These are phyloP conservation scores for Myriosclerotinia scirpicola DNA, from an alignment of 2,329 filamentous ascomycete species.

Conservation along the genomic window DNA sequence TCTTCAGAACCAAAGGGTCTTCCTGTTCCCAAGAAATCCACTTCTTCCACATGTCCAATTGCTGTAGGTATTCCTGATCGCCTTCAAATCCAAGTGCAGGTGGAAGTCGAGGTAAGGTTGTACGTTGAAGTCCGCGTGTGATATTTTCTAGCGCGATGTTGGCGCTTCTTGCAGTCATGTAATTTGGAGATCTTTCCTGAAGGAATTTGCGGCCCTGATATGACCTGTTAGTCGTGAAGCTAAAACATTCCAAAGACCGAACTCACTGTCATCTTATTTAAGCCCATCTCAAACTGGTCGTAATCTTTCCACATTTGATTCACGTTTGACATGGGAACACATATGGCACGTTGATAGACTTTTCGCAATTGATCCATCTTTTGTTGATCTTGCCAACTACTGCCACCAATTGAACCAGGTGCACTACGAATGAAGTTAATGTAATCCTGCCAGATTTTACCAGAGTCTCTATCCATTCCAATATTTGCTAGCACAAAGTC, in stretches of 20 bases:
- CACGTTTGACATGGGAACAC: constrained; percentile 79
- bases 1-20: constrained; percentile 81
- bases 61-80: constrained; percentile 76
- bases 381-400: constrained; percentile 92
- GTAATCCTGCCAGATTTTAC: constrained; percentile 90
- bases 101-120: constrained; percentile 76
- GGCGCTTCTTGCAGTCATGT: constrained; percentile 93
- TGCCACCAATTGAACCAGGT: constrained; percentile 81
- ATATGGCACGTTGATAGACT: constrained; percentile 87
- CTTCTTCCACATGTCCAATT: constrained; percentile 85
- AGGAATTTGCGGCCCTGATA: constrained; percentile 87
- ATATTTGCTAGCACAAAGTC: constrained; percentile 89
- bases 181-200: constrained; percentile 86
- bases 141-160: constrained; percentile 90
- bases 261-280: constrained; percentile 87
- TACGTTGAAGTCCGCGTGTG: constrained; percentile 71
- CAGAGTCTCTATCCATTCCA: constrained; percentile 87
- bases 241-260: not conserved
- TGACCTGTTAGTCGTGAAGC: constrained; percentile 28
- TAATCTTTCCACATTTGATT: constrained; percentile 96
- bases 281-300: constrained; percentile 88
- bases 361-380: constrained; percentile 95
- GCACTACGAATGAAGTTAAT: constrained; percentile 88
- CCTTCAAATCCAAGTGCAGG: constrained; percentile 85
- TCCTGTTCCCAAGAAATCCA: constrained; percentile 97